phyloP scores from a whole-genome alignment of 768 basidiomycete species.

The Suillus fuscotomentosus region DNA sequence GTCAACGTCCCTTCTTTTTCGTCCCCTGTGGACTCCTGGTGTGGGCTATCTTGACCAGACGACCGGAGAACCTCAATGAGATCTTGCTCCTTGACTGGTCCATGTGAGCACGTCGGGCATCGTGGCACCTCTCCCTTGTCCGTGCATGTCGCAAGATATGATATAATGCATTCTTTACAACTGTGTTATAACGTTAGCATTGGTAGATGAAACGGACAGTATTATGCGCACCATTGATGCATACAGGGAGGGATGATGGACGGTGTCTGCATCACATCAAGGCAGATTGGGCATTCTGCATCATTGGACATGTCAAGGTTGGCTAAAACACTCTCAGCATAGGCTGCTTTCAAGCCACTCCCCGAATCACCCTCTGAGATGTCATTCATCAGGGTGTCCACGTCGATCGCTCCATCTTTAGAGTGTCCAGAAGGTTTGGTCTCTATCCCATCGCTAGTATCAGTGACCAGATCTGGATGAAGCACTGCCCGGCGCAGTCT shows the following conservation, averaged over 20 bases:
- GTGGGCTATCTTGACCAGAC: conserved; percentile 6
- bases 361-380: conserved; percentile 40
- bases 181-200: conserved; percentile 34
- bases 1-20: conserved; percentile 21
- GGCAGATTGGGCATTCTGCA: conserved; percentile 82
- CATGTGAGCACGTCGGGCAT: conserved; percentile 79
- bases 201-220: neutral
- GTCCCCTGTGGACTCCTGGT: conserved; percentile 14
- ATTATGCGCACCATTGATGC: conserved; percentile 60
- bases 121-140: conserved; percentile 67
- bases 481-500: conserved; percentile 91
- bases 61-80: conserved; percentile 60
- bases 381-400: conserved; percentile 57
- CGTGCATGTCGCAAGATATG: conserved; percentile 65
- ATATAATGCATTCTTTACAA: conserved; percentile 89
- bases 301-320: conserved; percentile 46
- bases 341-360: conserved; percentile 37
- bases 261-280: conserved; percentile 72
- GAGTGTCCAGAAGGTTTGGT: conserved; percentile 31
- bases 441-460: conserved; percentile 42
- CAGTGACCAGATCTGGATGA: conserved; percentile 82
- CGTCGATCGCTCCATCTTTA: conserved; percentile 44
- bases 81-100: conserved; percentile 63
- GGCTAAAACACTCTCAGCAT: conserved; percentile 64
- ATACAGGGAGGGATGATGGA: conserved; percentile 73